Evolutionary conservation across 441 rosid genomes (phyloP).

Genomic region (Euphorbia celastroides): DNA sequence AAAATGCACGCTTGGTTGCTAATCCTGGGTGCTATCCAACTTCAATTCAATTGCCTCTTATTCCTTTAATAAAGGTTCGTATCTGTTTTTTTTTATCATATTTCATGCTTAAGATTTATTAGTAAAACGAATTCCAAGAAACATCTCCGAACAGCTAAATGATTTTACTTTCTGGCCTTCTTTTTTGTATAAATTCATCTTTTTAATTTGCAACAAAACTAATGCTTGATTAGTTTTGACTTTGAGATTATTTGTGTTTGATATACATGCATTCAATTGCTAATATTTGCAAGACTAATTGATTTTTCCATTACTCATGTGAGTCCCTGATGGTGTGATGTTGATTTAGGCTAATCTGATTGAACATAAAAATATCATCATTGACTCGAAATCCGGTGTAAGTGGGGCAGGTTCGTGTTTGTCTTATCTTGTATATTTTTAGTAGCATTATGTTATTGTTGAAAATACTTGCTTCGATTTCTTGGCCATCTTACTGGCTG

Average conservation of each 20-base stretch:
- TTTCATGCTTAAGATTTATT: constrained; percentile 9
- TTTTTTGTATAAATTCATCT: too few species aligned
- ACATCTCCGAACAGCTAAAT: background rate
- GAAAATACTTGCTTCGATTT: constrained; percentile 16
- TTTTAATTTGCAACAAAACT: too few species aligned
- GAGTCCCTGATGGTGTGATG: constrained; percentile 11
- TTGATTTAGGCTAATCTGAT: constrained; percentile 69
- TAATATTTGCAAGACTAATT: background rate
- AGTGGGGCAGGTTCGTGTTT: constrained; percentile 87
- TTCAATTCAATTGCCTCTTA: constrained; percentile 85
- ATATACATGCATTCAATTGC: background rate
- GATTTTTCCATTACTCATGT: constrained; percentile 1
- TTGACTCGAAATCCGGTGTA: constrained; percentile 91
- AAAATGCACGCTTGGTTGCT: constrained; percentile 71
- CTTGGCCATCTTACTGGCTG: constrained; percentile 21
- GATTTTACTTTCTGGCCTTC: background rate
- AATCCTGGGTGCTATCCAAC: constrained; percentile 99
- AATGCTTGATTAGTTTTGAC: too few species aligned
- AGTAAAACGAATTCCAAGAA: background rate
- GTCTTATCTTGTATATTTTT: constrained; percentile 3
- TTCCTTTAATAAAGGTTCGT: constrained; percentile 76
- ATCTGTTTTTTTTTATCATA: background rate
- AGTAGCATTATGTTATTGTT: background rate
- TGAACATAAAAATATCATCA: constrained; percentile 53
- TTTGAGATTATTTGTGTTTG: too few species aligned